Conservation (phyloP, 441 rosid species). For the Populus tomentosa region DNA sequence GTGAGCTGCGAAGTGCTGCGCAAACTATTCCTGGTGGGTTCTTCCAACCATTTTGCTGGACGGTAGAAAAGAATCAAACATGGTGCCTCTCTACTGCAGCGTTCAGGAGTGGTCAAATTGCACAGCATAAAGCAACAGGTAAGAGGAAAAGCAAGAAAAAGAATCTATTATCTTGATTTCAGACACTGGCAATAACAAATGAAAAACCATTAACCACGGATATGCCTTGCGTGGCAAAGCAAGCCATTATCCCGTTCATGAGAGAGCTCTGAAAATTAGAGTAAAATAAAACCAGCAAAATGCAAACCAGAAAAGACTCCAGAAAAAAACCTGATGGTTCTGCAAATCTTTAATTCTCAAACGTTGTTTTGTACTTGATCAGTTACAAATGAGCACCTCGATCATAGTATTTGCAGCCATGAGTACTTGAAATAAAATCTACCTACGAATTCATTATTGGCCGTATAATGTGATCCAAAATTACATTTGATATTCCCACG, state of each 20-base stretch:
- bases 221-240: background rate
- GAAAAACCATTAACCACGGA: background rate
- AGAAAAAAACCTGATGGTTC: background rate
- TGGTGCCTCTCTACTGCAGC: no score
- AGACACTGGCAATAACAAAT: no score
- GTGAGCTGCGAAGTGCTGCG: no score
- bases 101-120: no score
- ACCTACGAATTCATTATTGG: slow-evolving; percentile 15
- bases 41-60: no score
- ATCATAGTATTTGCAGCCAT: background rate
- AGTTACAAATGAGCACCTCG: background rate
- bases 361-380: background rate
- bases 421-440: background rate
- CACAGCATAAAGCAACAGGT: no score
- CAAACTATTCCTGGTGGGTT: no score
- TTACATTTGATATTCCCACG: slow-evolving; percentile 26
- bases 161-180: no score
- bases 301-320: background rate
- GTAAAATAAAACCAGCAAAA: background rate
- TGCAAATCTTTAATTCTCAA: background rate
- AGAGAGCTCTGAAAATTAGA: background rate
- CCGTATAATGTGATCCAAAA: slow-evolving; percentile 28
- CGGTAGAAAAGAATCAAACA: no score
- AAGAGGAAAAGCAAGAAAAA: no score
- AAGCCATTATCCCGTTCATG: no score